Evolutionary conservation across 1,284 basidiomycete genomes (phyloP), one percentile per base, ranked within the genome.

Genomic region (Spongiforma sp.): DNA sequence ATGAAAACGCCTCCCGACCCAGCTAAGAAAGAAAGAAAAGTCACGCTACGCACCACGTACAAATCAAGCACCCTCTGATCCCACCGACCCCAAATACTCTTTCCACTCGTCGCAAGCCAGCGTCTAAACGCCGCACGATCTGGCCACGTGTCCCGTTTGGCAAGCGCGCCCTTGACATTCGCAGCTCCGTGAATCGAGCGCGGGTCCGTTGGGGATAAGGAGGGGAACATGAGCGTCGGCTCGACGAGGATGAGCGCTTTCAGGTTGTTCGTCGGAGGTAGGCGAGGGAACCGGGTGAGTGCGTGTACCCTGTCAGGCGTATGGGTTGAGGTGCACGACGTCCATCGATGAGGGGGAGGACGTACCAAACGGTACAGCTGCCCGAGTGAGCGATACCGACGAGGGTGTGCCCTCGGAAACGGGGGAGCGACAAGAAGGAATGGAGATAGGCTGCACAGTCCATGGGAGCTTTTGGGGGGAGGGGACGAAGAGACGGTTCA

Each of bases 151-250:
- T 75, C 69, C 4, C 67, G 75, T 60, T 75, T 77, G 17, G 57
- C 58, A 4, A 62, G 65, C 8, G 73, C 72, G 5, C 69, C 75
- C 2, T 69, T 69, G 7, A 77, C 71, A 30, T 75, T 75, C 52
- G 75, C 67, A 11, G 71, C 68, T 7, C 76, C 73, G 12, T 72
- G 74, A 24, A 72, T 62, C 8, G 60, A 64, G 30, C 74, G 75
- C 3, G 66, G 66, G 37, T 78, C 74, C 1, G 62, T 65, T 3
- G 73, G 64, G 1, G 74, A 65, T 62, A 78, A 64, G 17, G 32
- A 62, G 26, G 73, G 75, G 36, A 75, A 78, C 76, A 75, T 76
- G 59, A 75, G 28, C 4, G 75, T 78, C 6, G 75, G 75, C 58
- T 75, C 74, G 56, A 77, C 30, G n/a, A 75, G 59, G 43, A 75